Evolutionary conservation across 148 eudicot genomes (phyloP), one percentile per base, ranked within the genome.

Genomic region (Cornus kousa): DNA sequence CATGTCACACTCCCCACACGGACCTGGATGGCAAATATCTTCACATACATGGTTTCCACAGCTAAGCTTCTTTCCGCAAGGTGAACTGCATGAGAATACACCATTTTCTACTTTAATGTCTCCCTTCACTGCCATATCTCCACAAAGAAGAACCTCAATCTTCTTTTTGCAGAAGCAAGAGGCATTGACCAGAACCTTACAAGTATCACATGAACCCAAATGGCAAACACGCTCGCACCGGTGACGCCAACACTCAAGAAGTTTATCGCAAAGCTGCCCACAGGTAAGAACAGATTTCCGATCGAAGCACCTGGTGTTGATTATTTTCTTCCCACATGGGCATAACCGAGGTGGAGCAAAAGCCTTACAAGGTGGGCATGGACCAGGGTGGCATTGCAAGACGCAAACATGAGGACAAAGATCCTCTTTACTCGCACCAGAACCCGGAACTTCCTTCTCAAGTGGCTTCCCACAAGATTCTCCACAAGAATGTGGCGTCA

Each of bases 401-500:
- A 96, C 99, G 85, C 99, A 96, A 79, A 77, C 81, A 90, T 96
- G 97, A 67, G 95, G 99, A 76, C 99, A 96, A 4, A 84, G 78
- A 82, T 89, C 91, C 40, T 92, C 94, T 68, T 83, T 87, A 53
- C 77, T 88, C 68, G 78, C 24, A 78, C 77, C 86, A 73, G 78
- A 59, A 62, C 89, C 85, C 4, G 85, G 87, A 64, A 82, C 24
- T 72, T 89, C 92, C 79, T 86, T 90, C 79, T 96, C 99, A 68
- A 96, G 84, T 10, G 88, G 90, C 88, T 90, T 96, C 70, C 99
- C 98, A 83, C 99, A 96, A 69, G 90, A 90, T 71, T 96, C 99
- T 67, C 98, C 97, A 80, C 99, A 93, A 55, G 98, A 96, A 79
- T 96, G 98, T 0, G 98, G 99, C 0, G 95, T 96, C 86, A 96